A percentile compares a stretch with the other conserved stretches of the same genome.
phyloP scores from a whole-genome alignment of 1,284 basidiomycete genomes.

The Rhodotorula mucilaginosa region DNA sequence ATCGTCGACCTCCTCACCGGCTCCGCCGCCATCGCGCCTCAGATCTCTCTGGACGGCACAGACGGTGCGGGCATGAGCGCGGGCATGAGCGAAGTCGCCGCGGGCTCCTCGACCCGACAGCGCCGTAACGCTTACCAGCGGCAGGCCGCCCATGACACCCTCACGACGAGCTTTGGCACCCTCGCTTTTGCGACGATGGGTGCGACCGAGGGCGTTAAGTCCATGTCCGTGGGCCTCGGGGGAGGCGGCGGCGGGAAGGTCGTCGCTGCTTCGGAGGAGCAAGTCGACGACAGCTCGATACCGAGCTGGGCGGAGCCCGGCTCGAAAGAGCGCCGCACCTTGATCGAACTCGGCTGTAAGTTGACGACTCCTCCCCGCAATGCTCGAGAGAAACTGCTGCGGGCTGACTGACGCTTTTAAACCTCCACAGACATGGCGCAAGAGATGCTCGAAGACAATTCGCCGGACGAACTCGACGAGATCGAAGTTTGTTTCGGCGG shows the following conservation, averaged over 20 bases:
- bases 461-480: conserved; percentile 31
- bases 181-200: conserved; percentile 29
- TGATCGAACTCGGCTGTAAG: conserved; percentile 29
- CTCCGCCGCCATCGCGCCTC: neutral
- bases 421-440: conserved; percentile 28
- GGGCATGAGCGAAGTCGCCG: neutral
- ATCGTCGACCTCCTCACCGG: conserved; percentile 16
- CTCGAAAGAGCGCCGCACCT: conserved; percentile 1
- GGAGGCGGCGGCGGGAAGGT: conserved; percentile 8
- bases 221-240: too few relatives aligned
- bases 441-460: conserved; percentile 37
- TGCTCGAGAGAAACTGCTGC: neutral
- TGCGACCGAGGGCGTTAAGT: neutral
- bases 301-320: conserved; percentile 16
- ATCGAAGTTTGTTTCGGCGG: conserved; percentile 34
- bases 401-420: neutral
- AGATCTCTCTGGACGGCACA: neutral
- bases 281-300: conserved; percentile 2
- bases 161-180: conserved; percentile 27
- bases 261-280: neutral
- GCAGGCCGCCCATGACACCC: conserved; percentile 17
- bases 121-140: neutral
- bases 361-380: neutral
- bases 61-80: neutral
- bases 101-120: neutral